phyloP scores from a whole-genome alignment of 495 filamentous ascomycete species.

The Xanthoparmelia taractica region DNA sequence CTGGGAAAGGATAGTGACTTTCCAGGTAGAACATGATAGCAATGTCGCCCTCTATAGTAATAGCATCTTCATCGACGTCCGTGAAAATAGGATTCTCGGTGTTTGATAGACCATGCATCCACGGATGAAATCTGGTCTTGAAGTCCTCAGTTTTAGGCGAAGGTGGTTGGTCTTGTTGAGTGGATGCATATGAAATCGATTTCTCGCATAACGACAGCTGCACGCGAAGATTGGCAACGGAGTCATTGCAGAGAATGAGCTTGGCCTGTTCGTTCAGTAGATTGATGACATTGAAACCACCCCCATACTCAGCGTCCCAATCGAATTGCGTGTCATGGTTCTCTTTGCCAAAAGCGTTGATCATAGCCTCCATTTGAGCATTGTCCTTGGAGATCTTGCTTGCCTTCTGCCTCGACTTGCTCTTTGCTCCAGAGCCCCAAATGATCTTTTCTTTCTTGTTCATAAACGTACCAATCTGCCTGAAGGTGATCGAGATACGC shows the following conservation, averaged over 20 bases:
- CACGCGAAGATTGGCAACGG: slow-evolving; percentile 50
- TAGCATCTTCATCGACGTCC: slow-evolving; percentile 44
- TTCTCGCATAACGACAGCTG: slow-evolving; percentile 51
- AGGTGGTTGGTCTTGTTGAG: slow-evolving; percentile 9
- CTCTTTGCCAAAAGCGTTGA: slow-evolving; percentile 76
- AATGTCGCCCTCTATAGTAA: slow-evolving; percentile 40
- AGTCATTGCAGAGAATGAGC: slow-evolving; percentile 46
- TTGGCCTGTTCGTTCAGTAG: slow-evolving; percentile 45
- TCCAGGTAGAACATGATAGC: slow-evolving; percentile 51
- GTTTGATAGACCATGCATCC: slow-evolving; percentile 27
- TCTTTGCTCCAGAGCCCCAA: slow-evolving; percentile 84
- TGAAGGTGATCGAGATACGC: slow-evolving; percentile 89
- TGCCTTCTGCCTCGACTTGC: slow-evolving; percentile 54
- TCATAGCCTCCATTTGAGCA: slow-evolving; percentile 51
- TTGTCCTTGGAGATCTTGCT: slow-evolving; percentile 55
- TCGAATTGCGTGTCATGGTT: slow-evolving; percentile 69
- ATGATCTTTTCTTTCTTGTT: slow-evolving; percentile 54
- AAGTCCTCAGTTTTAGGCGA: slow-evolving; percentile 5
- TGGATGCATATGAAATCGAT: slow-evolving; percentile 45
- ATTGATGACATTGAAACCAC: slow-evolving; percentile 83
- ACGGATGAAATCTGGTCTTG: slow-evolving; percentile 18
- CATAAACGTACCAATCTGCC: slow-evolving; percentile 80
- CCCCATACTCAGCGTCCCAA: slow-evolving; percentile 72
- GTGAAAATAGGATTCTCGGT: slow-evolving; percentile 40
- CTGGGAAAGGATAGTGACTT: slow-evolving; percentile 35